A percentile compares a stretch with the other conserved stretches of the same genome.
phyloP scores from a whole-genome alignment of 805 yeast species.

The Kluyveromyces aestuarii region DNA sequence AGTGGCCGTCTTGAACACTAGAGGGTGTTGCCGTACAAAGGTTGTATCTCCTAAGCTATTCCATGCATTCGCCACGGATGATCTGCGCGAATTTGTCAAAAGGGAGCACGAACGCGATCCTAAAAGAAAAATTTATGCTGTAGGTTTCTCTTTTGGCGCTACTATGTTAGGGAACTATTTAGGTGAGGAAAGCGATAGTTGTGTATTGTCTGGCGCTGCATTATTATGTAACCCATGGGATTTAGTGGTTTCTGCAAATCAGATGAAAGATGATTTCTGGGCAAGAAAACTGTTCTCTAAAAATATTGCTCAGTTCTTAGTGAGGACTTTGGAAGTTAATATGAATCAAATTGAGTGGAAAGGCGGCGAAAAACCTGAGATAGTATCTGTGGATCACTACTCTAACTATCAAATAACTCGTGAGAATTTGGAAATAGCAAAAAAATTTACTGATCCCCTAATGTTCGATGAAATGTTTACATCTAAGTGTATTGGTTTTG shows the following conservation, averaged over 20 bases:
- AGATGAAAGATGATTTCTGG: slow-evolving; percentile 30
- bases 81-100: slow-evolving; percentile 50
- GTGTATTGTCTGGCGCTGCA: slow-evolving; percentile 48
- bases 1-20: slow-evolving; percentile 54
- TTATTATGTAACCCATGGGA: slow-evolving; percentile 70
- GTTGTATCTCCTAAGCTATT: slow-evolving; percentile 60
- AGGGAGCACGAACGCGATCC: slow-evolving; percentile 46
- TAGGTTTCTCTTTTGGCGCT: slow-evolving; percentile 71
- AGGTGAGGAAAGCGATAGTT: slow-evolving; percentile 53
- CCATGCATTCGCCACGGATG: slow-evolving; percentile 62
- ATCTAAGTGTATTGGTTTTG: slow-evolving; percentile 52
- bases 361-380: slow-evolving; percentile 12
- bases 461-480: slow-evolving; percentile 61
- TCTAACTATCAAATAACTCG: slow-evolving; percentile 23
- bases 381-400: slow-evolving; percentile 13
- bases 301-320: slow-evolving; percentile 33
- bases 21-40: slow-evolving; percentile 74
- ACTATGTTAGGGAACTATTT: slow-evolving; percentile 56
- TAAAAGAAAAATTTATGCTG: slow-evolving; percentile 50
- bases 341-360: slow-evolving; percentile 27
- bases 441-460: slow-evolving; percentile 31
- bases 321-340: slow-evolving; percentile 38
- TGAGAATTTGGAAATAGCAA: slow-evolving; percentile 30
- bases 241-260: slow-evolving; percentile 43
- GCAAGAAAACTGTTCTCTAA: slow-evolving; percentile 36